A percentile compares a stretch with the other conserved stretches of the same genome.
Conservation (phyloP, 306 rosid species). For the Rubus parviflorus region DNA sequence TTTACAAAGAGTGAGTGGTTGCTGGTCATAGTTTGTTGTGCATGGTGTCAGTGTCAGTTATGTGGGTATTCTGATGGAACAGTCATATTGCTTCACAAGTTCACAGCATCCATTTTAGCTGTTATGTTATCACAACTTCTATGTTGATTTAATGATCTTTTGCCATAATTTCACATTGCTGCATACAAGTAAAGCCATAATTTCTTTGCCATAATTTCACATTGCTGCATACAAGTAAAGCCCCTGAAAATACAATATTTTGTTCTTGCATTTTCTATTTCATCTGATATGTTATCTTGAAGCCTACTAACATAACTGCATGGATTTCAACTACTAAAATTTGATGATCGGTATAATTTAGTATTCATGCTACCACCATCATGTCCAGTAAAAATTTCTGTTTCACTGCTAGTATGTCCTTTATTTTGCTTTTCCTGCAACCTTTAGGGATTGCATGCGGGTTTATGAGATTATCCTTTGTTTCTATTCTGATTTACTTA, state of each 20-base stretch:
- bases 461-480: background rate
- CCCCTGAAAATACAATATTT: background rate
- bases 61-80: background rate
- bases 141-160: background rate
- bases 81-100: background rate
- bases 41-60: background rate
- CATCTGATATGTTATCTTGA: background rate
- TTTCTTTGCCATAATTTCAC: background rate
- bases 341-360: background rate
- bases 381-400: background rate
- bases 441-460: background rate
- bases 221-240: background rate
- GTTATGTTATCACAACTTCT: background rate
- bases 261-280: background rate
- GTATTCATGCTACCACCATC: background rate
- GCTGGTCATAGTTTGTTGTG: background rate
- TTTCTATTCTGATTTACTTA: background rate
- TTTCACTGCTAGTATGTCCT: background rate
- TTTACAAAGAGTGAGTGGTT: background rate
- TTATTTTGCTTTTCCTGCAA: background rate
- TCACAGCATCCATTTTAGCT: background rate
- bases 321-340: background rate
- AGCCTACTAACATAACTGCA: background rate
- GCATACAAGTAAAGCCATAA: background rate
- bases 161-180: background rate